Conservation (phyloP, 2,329 filamentous ascomycete genomes). For the Botrytis hyacinthi region DNA sequence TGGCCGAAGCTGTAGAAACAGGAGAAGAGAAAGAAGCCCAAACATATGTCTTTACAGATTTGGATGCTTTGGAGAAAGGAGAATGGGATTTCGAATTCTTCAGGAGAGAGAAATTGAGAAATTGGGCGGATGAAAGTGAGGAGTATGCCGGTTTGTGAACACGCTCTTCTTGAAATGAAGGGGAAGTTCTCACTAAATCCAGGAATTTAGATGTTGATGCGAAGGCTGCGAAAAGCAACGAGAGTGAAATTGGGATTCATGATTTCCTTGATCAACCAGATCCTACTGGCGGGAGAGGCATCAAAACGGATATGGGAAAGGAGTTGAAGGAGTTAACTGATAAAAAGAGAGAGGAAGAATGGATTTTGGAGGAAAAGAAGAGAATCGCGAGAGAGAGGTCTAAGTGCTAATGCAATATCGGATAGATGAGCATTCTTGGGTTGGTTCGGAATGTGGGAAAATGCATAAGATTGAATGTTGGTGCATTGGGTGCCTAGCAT, state of each 20-base stretch:
- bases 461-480: neutral
- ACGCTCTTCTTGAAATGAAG: neutral
- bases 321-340: neutral
- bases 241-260: neutral
- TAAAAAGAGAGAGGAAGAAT: constrained; percentile 6
- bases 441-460: neutral
- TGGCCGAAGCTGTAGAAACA: constrained; percentile 23
- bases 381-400: neutral
- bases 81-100: constrained; percentile 93
- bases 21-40: constrained; percentile 41
- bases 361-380: neutral
- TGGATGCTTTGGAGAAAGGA: constrained; percentile 57
- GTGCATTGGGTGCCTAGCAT: neutral
- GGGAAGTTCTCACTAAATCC: neutral
- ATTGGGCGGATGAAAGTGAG: constrained; percentile 41
- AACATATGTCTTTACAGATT: constrained; percentile 62
- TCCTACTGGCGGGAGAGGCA: constrained; percentile 14
- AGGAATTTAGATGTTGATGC: constrained; percentile 13
- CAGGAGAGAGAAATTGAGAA: constrained; percentile 66
- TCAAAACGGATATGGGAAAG: constrained; percentile 10
- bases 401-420: neutral
- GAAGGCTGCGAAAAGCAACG: neutral
- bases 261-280: neutral
- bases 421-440: neutral
- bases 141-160: constrained; percentile 31